These are phyloP conservation scores for sorghum (Sorghum bicolor) DNA, from an alignment of 176 grass and related monocot genomes.

Conservation along the genomic window Sorghum_bicolor_NCBIv3 NC_012879.2:12690001-12690500, in stretches of 20 bases:
- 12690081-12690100: background rate
- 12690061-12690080: background rate
- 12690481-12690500: slow-evolving; percentile 2
- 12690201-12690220: background rate
- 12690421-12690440: slow-evolving; percentile 93
- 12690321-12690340: slow-evolving; percentile 79
- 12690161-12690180: background rate
- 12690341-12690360: slow-evolving; percentile 71
- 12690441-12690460: slow-evolving; percentile 95
- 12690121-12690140: background rate
- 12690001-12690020: background rate
- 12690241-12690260: background rate
- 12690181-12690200: background rate
- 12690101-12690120: background rate
- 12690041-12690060: background rate
- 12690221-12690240: background rate
- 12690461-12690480: slow-evolving; percentile 75
- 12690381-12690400: slow-evolving; percentile 83
- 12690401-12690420: slow-evolving; percentile 83
- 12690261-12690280: background rate
- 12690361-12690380: slow-evolving; percentile 61
- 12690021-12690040: background rate
- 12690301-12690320: slow-evolving; percentile 28
- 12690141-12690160: background rate
- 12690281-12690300: slow-evolving; percentile 18